Conservation (phyloP, 139 green algal genomes). For the Coccomyxa sp. region DNA sequence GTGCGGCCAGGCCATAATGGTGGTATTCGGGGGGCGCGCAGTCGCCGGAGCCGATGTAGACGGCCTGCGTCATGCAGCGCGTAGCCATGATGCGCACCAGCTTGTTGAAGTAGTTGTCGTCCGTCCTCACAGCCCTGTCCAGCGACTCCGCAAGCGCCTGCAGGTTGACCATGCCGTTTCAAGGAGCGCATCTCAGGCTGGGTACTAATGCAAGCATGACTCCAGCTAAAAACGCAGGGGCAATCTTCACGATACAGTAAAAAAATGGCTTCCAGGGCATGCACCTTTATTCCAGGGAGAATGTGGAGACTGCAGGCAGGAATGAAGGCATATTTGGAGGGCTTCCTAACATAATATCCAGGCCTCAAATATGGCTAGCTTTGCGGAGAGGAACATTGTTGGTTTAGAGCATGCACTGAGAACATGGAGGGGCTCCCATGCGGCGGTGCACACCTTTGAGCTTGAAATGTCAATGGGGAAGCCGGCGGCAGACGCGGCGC, state of each 20-base stretch:
- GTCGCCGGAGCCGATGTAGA: constrained; percentile 75
- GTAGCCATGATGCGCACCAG: constrained; percentile 96
- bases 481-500: constrained; percentile 54
- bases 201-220: not conserved
- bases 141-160: constrained; percentile 67
- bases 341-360: no score
- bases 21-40: constrained; percentile 57
- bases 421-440: no score
- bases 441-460: constrained; percentile 21
- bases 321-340: no score
- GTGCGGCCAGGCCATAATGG: constrained; percentile 89
- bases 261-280: not conserved
- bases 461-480: constrained; percentile 59
- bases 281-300: not conserved
- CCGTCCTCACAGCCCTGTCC: constrained; percentile 60
- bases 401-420: no score
- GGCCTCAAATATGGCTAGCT: no score
- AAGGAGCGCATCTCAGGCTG: no score
- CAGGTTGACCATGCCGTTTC: not conserved
- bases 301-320: not conserved
- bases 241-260: not conserved
- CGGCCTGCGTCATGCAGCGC: constrained; percentile 91
- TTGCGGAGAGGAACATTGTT: no score
- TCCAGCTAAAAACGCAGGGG: not conserved
- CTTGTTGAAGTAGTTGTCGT: constrained; percentile 97